Percentiles rank a stretch among this genome's conserved stretches.
Evolutionary conservation across 495 filamentous ascomycete genomes (phyloP).

Genomic region (Chaetomium tenue): DNA sequence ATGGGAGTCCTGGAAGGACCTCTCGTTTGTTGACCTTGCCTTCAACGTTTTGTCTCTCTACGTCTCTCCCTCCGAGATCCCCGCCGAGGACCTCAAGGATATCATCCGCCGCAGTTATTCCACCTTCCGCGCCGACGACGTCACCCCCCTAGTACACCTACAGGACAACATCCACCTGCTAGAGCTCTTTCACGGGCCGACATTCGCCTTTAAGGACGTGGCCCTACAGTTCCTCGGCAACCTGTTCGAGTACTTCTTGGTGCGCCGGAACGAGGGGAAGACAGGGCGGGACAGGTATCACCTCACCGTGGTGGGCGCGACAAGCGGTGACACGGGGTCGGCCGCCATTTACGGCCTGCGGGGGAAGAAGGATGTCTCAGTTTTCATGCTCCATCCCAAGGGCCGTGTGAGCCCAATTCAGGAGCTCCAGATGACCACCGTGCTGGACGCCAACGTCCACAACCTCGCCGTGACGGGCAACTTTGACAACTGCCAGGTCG

Average conservation of each 20-base stretch:
- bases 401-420: constrained; percentile 83
- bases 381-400: constrained; percentile 85
- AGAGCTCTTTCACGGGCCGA: constrained; percentile 97
- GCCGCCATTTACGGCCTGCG: constrained; percentile 95
- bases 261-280: constrained; percentile 75
- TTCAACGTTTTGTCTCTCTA: constrained; percentile 74
- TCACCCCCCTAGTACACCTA: constrained; percentile 70
- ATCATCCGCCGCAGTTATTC: constrained; percentile 81
- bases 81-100: constrained; percentile 68
- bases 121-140: constrained; percentile 74
- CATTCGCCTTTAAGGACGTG: constrained; percentile 91
- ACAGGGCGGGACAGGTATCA: constrained; percentile 71
- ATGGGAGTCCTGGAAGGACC: constrained; percentile 73
- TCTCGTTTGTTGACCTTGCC: constrained; percentile 76
- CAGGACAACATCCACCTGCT: constrained; percentile 74
- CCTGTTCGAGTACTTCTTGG: constrained; percentile 92
- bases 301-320: constrained; percentile 86
- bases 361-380: constrained; percentile 93
- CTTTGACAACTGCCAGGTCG: constrained; percentile 90
- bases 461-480: constrained; percentile 81
- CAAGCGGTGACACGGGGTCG: constrained; percentile 89
- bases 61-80: constrained; percentile 80
- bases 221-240: constrained; percentile 92
- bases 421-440: constrained; percentile 93
- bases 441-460: constrained; percentile 83